These are phyloP conservation scores for Coemansia sp. DNA, from an alignment of 192 early-diverging fungal species.

Conservation along the genomic window DNA sequence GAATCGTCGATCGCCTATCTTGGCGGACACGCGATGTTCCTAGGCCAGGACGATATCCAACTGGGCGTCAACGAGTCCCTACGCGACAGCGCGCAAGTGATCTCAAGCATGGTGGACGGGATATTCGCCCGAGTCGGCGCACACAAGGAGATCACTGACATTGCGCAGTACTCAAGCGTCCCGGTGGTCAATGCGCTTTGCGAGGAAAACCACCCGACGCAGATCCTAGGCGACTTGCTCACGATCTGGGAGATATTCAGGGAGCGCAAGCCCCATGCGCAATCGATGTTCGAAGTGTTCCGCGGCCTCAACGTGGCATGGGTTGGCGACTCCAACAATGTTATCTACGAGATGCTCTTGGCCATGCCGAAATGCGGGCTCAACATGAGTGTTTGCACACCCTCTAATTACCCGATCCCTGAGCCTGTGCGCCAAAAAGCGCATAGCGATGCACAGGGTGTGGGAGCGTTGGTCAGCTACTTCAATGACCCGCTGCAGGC, in stretches of 20 bases:
- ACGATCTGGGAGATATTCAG: slow-evolving; percentile 82
- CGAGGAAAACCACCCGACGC: slow-evolving; percentile 93
- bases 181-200: slow-evolving; percentile 97
- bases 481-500: slow-evolving; percentile 76
- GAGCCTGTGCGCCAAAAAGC: slow-evolving; percentile 70
- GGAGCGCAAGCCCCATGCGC: slow-evolving; percentile 15
- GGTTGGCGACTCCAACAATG: slow-evolving; percentile 99
- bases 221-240: slow-evolving; percentile 94
- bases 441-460: slow-evolving; percentile 57
- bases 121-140: slow-evolving; percentile 91
- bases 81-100: slow-evolving; percentile 83
- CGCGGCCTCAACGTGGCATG: slow-evolving; percentile 85
- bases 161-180: slow-evolving; percentile 83
- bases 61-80: slow-evolving; percentile 93
- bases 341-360: slow-evolving; percentile 86
- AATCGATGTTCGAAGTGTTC: slow-evolving; percentile 46
- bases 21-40: slow-evolving; percentile 95
- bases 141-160: slow-evolving; percentile 84
- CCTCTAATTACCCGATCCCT: slow-evolving; percentile 75
- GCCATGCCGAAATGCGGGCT: slow-evolving; percentile 88
- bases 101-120: slow-evolving; percentile 94
- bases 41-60: slow-evolving; percentile 95
- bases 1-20: slow-evolving; percentile 89
- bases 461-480: slow-evolving; percentile 55
- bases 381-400: slow-evolving; percentile 79